Evolutionary conservation across 192 early-diverging fungal species (phyloP), one percentile per base, ranked within the genome.

Genomic region (Spinellus fusiger): DNA sequence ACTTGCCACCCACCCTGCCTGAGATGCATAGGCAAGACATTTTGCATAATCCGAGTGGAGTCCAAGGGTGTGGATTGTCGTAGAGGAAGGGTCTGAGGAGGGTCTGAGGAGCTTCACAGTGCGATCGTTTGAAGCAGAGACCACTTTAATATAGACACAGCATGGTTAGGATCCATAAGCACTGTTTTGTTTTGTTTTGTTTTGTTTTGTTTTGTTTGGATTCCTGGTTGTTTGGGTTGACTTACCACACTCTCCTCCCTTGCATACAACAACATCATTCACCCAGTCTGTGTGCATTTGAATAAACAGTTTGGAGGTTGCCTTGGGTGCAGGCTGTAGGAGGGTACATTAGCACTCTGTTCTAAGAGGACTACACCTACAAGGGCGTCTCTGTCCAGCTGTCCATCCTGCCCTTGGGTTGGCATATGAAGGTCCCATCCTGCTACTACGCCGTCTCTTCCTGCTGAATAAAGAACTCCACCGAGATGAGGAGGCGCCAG

Each of bases 261-360:
- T 78, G 54, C 82, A 85, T 13, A 92, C 76, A 20, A 84, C 83
- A 47, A 99, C 80, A 57, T 96, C 96, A 70, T 98, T 99, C 6
- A 99, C 88, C 96, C 96, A 99, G 73, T 98, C 94, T 6, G 85
- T 88, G 63, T 99, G 96, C 51, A 89, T 81, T 64, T 89, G 80
- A 54, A 79, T 89, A 26, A 83, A 84, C 16, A 77, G 80, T 12
- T 84, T 71, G 62, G 84, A 84, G 1, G 85, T 84, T 3, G 93
- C 81, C 46, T 75, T 78, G 28, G 80, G 80, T 44, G 40, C 40
- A 3, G 40, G 1, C 40, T 44, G 13, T 44, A 44, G n/a, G n/a
- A n/a, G n/a, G n/a, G n/a, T n/a, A n/a, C n/a, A n/a, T n/a, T n/a
- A n/a, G n/a, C n/a, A n/a, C n/a, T n/a, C n/a, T n/a, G n/a, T n/a